A percentile compares a stretch with the other conserved stretches of the same genome.
Conservation (phyloP, 805 yeast genomes). For the Candida boleticola region DNA sequence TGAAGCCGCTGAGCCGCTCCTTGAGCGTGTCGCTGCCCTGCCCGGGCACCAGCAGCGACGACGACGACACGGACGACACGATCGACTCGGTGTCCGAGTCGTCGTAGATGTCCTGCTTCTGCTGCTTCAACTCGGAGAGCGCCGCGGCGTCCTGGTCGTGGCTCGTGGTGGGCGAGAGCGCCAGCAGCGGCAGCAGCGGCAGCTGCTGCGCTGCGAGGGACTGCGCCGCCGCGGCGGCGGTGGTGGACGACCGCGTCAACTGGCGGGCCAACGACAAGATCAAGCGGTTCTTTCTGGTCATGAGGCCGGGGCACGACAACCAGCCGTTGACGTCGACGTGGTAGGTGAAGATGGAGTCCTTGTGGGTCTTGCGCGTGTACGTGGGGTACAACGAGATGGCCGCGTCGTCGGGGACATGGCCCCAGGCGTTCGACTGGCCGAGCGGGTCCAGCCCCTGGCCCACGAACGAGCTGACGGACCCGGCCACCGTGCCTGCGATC, state of each 20-base stretch:
- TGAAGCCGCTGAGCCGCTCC: constrained; percentile 66
- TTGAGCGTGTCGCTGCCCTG: constrained; percentile 41
- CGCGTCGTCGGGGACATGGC: constrained; percentile 51
- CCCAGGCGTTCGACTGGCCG: not conserved
- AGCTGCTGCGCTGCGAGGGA: constrained; percentile 6
- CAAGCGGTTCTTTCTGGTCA: constrained; percentile 68
- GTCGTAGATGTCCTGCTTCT: constrained; percentile 23
- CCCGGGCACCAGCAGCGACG: constrained; percentile 5
- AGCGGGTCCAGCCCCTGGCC: not conserved
- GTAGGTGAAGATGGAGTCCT: constrained; percentile 14
- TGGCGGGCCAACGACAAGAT: constrained; percentile 69
- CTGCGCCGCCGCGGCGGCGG: constrained; percentile 1
- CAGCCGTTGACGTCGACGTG: constrained; percentile 70
- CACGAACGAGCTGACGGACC: constrained; percentile 38
- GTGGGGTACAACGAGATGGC: constrained; percentile 60
- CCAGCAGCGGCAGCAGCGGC: constrained; percentile 8
- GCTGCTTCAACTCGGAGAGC: constrained; percentile 24
- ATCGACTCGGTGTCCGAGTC: constrained; percentile 10
- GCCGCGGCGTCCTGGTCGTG: constrained; percentile 18
- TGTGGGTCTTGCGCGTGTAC: constrained; percentile 35
- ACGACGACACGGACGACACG: constrained; percentile 1
- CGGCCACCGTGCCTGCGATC: constrained; percentile 41
- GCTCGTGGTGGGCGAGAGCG: not conserved
- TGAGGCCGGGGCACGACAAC: constrained; percentile 66
- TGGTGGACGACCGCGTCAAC: constrained; percentile 44